Percentiles rank a stretch among this genome's conserved stretches.
phyloP scores from a whole-genome alignment of 2,329 filamentous ascomycete genomes.

The Alternaria gansuensis region DNA sequence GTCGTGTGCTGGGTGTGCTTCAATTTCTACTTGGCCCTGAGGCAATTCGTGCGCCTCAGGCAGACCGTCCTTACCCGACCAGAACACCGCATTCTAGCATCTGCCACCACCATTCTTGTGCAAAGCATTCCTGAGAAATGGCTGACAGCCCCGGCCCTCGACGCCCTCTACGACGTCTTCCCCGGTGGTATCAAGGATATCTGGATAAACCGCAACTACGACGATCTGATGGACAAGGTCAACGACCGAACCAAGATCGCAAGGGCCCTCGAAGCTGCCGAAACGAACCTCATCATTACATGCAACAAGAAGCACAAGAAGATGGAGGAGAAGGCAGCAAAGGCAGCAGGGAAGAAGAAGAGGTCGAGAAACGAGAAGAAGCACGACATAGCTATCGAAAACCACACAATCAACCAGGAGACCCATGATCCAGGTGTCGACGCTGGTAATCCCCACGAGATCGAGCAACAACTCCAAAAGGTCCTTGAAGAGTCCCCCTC shows the following conservation, averaged over 20 bases:
- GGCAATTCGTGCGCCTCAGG: constrained; percentile 88
- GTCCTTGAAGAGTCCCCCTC: constrained; percentile 51
- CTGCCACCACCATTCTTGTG: constrained; percentile 93
- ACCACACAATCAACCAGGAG: constrained; percentile 60
- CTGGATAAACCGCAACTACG: constrained; percentile 93
- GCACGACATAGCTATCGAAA: constrained; percentile 71
- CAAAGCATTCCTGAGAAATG: constrained; percentile 90
- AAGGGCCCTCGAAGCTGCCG: constrained; percentile 75
- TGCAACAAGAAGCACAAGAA: constrained; percentile 84
- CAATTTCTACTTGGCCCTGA: constrained; percentile 85
- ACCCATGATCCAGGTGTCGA: constrained; percentile 64
- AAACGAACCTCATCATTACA: constrained; percentile 82
- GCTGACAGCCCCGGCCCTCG: constrained; percentile 82
- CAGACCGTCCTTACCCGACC: constrained; percentile 95
- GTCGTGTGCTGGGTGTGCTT: constrained; percentile 86
- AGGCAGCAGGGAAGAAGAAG: constrained; percentile 64
- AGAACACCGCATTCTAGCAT: constrained; percentile 90
- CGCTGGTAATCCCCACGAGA: constrained; percentile 66
- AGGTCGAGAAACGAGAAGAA: constrained; percentile 63
- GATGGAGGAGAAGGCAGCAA: constrained; percentile 70
- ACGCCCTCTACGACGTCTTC: constrained; percentile 91
- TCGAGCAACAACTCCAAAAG: constrained; percentile 60
- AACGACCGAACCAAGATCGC: constrained; percentile 77
- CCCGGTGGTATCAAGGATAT: constrained; percentile 94
- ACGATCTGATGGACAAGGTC: constrained; percentile 84